Percentiles rank a stretch among this genome's conserved stretches.
phyloP scores from a whole-genome alignment of 257 asterid species.

The Voacanga thouarsii region DNA sequence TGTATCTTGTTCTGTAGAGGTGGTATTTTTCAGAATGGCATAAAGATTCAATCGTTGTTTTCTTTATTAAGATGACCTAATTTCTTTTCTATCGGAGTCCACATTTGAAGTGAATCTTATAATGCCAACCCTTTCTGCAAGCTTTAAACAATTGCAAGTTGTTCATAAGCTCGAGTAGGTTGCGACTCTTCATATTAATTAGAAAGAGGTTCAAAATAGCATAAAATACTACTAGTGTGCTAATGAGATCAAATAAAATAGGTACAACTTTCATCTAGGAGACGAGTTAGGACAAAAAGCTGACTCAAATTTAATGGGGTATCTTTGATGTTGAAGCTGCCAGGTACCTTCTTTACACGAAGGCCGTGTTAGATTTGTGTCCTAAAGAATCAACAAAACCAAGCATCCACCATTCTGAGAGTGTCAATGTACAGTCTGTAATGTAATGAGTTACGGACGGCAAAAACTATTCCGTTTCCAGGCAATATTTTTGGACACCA shows the following conservation, averaged over 20 bases:
- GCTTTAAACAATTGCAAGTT: neutral
- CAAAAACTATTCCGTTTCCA: neutral
- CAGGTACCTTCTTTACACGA: constrained; percentile 14
- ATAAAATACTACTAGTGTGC: neutral
- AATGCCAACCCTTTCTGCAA: neutral
- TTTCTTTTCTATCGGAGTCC: neutral
- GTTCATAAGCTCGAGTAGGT: neutral
- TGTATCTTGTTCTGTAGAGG: neutral
- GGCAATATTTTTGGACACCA: neutral
- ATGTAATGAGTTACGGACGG: neutral
- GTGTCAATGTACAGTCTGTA: constrained; percentile 21
- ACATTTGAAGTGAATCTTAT: neutral
- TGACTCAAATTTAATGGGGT: neutral
- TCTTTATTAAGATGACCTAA: neutral
- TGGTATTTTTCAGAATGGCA: neutral
- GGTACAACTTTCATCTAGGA: neutral
- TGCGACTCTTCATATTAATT: neutral
- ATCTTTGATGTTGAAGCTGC: constrained; percentile 6
- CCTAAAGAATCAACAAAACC: constrained; percentile 14
- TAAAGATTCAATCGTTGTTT: neutral
- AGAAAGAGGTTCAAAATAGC: neutral
- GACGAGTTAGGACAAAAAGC: neutral
- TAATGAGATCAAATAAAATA: neutral
- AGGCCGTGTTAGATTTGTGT: constrained; percentile 9
- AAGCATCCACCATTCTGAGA: constrained; percentile 9